These are phyloP conservation scores for Chlorella sorokiniana DNA, from an alignment of 139 green algal genomes.

Conservation along the genomic window DNA sequence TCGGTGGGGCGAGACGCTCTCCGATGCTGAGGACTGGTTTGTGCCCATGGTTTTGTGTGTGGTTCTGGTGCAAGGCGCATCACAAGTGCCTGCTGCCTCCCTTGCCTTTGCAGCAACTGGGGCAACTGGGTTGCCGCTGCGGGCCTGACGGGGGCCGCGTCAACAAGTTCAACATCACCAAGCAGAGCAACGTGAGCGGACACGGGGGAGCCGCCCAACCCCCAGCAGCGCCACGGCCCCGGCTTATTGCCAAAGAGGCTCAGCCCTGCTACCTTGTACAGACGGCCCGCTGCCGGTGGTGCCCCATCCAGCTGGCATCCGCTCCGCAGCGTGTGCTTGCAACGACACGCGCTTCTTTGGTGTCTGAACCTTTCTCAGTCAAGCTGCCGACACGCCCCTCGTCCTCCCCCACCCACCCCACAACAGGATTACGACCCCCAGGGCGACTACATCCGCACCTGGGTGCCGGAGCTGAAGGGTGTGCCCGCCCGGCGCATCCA, in stretches of 20 bases:
- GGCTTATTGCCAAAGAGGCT: too few species aligned
- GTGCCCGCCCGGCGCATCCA: constrained; percentile 74
- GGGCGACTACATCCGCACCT: constrained; percentile 88
- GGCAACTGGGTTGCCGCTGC: constrained; percentile 85
- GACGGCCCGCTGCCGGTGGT: too few species aligned
- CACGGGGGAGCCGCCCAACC: background rate
- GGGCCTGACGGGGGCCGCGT: constrained; percentile 73
- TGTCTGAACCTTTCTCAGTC: too few species aligned
- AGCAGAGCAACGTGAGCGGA: constrained; percentile 68
- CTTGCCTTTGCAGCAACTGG: constrained; percentile 75
- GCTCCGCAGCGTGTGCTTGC: too few species aligned
- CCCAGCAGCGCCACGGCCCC: too few species aligned
- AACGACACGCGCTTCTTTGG: too few species aligned
- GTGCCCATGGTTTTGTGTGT: too few species aligned
- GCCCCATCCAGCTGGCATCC: too few species aligned
- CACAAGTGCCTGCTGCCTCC: background rate
- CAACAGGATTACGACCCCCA: constrained; percentile 69
- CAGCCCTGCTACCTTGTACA: too few species aligned
- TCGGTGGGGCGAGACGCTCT: too few species aligned
- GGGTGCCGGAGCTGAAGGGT: constrained; percentile 86
- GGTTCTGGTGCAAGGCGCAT: background rate
- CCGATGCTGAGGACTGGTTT: too few species aligned
- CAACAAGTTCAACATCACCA: constrained; percentile 96
- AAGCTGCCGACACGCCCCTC: background rate
- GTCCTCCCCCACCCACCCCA: background rate